Conservation (phyloP, 768 basidiomycete genomes). For the Suillus subaureus region DNA sequence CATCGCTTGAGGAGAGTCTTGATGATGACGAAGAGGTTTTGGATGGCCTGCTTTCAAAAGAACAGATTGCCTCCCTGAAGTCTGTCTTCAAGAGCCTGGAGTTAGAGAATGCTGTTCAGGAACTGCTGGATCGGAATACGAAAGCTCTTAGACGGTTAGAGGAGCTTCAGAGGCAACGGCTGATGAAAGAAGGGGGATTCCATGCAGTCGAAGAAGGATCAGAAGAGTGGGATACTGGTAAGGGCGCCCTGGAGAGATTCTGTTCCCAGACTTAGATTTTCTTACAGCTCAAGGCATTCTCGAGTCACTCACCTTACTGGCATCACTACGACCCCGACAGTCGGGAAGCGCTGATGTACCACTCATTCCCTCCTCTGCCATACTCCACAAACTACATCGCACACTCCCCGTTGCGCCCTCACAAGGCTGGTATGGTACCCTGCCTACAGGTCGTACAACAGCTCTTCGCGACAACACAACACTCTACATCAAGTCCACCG, state of each 20-base stretch:
- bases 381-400: slow-evolving; percentile 71
- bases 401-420: slow-evolving; percentile 64
- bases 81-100: slow-evolving; percentile 60
- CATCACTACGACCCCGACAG: slow-evolving; percentile 70
- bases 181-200: slow-evolving; percentile 48
- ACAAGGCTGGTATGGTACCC: slow-evolving; percentile 75
- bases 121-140: slow-evolving; percentile 66
- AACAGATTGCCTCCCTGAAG: slow-evolving; percentile 60
- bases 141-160: slow-evolving; percentile 65
- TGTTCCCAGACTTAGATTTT: slow-evolving; percentile 17
- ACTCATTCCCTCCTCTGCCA: slow-evolving; percentile 61
- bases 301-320: slow-evolving; percentile 66
- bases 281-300: slow-evolving; percentile 68
- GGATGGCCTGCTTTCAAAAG: slow-evolving; percentile 56
- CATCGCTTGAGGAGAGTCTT: slow-evolving; percentile 7
- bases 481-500: slow-evolving; percentile 58
- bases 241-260: slow-evolving; percentile 26
- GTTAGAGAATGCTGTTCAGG: slow-evolving; percentile 69
- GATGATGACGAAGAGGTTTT: slow-evolving; percentile 45
- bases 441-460: slow-evolving; percentile 54
- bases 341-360: slow-evolving; percentile 44
- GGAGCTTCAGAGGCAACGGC: slow-evolving; percentile 61
- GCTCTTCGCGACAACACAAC: slow-evolving; percentile 80
- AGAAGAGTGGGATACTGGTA: slow-evolving; percentile 85
- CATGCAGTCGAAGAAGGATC: slow-evolving; percentile 62